Base-by-base conservation (phyloP, 805 yeast species). In the Sugiyamaella valdiviana region DNA sequence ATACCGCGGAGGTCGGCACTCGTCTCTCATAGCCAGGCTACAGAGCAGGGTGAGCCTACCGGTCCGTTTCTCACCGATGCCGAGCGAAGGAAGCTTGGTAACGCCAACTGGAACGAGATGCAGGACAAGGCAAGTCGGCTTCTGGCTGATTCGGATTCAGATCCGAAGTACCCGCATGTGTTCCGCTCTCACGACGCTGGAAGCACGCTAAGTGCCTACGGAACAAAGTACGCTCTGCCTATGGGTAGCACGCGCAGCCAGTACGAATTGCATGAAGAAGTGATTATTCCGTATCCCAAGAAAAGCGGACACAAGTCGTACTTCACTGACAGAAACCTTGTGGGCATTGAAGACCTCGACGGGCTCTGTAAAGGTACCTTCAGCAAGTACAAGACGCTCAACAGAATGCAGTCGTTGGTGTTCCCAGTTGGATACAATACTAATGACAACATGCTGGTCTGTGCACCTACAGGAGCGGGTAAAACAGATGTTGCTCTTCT, bases 401-500 rank as follows among this genome's bases (percentile, higher is more conserved):
- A 91, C 67, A 77, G 85, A 56, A 85, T 93, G 76, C 99, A 91
- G 66, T 83, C 95, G 15, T 71, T 93, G 52, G 95, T 91, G 1
- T 93, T 74, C 57, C 95, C 95, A 0, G 87, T 90, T 12, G 98
- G 96, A 0, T 93, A 91, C 63, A 80, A 84, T 48, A 84, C 97
- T 4, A 89, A 86, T 64, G 97, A 91, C 59, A 91, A 91, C 61
- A 86, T 93, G 96, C 70, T 90, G 44, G 88, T 90, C 3, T 90
- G 97, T 78, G 96, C 97, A 0, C 97, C 97, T 1, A 90, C 97
- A 0, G 97, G 97, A 74, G 96, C 97, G 5, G 97, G 97, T 77
- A 90, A 90, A 63, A 90, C 97, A 0, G 96, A 90, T 65, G 91
- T 90, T 22, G 97, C 97, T 0, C 66, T 90, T 50, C 69, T 90